Evolutionary conservation across 345 rosid genomes (phyloP).

Genomic region (Hibiscus mutabilis): DNA sequence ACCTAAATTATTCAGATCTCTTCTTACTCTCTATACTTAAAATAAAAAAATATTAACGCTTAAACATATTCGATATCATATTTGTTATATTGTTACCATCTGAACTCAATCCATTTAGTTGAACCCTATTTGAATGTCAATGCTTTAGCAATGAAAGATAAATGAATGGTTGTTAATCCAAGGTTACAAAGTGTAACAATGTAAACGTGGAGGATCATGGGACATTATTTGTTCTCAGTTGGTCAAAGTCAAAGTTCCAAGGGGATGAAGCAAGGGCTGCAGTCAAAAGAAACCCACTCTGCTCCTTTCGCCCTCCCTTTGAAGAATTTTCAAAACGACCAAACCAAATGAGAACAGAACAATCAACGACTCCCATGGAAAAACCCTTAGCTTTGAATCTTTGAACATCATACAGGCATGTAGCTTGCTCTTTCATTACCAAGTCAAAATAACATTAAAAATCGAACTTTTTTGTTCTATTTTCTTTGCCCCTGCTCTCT

Average conservation of each 20-base stretch:
- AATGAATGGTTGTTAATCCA: no score
- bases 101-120: no score
- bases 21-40: no score
- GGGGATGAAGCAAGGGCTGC: background rate
- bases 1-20: no score
- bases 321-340: background rate
- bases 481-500: background rate
- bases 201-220: background rate
- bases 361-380: background rate
- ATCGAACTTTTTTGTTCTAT: background rate
- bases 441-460: background rate
- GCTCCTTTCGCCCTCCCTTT: background rate
- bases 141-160: background rate
- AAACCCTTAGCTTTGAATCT: background rate
- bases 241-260: conserved; percentile 9
- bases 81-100: no score
- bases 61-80: no score
- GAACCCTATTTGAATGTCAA: background rate
- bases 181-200: background rate
- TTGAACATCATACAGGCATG: background rate
- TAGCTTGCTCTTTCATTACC: background rate
- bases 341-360: background rate
- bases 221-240: background rate
- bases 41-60: no score
- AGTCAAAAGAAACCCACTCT: conserved; percentile 8